Conservation (phyloP, 352 stramenopile genomes). For the Albugo candida region DNA sequence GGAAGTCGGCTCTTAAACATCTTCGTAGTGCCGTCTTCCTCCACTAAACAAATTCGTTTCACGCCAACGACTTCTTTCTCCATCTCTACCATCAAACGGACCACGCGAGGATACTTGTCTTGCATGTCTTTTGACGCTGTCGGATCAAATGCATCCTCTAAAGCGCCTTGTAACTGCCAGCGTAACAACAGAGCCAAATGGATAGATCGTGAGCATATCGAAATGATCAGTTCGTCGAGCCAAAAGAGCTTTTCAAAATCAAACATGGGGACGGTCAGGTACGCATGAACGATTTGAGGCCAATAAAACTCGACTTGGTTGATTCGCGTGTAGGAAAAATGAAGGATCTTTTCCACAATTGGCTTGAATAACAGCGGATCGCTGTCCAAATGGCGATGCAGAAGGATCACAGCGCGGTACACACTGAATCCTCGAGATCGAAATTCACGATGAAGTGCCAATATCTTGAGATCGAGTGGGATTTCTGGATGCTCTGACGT, state of each 20-base stretch:
- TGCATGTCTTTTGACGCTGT: constrained; percentile 67
- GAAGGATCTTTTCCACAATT: constrained; percentile 61
- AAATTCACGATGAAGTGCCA: constrained; percentile 75
- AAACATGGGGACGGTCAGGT: constrained; percentile 75
- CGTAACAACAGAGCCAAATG: constrained; percentile 63
- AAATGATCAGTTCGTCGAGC: constrained; percentile 76
- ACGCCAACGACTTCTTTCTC: constrained; percentile 65
- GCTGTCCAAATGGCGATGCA: constrained; percentile 72
- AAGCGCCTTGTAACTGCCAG: constrained; percentile 71
- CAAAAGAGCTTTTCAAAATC: constrained; percentile 82
- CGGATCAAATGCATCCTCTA: constrained; percentile 67
- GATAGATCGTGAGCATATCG: constrained; percentile 73
- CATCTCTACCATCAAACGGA: constrained; percentile 72
- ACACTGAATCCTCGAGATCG: constrained; percentile 58
- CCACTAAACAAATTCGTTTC: constrained; percentile 35
- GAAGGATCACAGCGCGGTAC: constrained; percentile 64
- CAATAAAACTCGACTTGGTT: constrained; percentile 86
- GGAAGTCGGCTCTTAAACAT: constrained; percentile 32
- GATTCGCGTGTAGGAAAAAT: constrained; percentile 77
- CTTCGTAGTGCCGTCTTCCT: neutral
- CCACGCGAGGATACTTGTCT: constrained; percentile 68
- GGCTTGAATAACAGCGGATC: constrained; percentile 74
- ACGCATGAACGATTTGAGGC: constrained; percentile 79
- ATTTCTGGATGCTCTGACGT: constrained; percentile 72
- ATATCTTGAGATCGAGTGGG: constrained; percentile 66